Conservation (phyloP, 2,329 filamentous ascomycete genomes). For the Parafenestella ontariensis region DNA sequence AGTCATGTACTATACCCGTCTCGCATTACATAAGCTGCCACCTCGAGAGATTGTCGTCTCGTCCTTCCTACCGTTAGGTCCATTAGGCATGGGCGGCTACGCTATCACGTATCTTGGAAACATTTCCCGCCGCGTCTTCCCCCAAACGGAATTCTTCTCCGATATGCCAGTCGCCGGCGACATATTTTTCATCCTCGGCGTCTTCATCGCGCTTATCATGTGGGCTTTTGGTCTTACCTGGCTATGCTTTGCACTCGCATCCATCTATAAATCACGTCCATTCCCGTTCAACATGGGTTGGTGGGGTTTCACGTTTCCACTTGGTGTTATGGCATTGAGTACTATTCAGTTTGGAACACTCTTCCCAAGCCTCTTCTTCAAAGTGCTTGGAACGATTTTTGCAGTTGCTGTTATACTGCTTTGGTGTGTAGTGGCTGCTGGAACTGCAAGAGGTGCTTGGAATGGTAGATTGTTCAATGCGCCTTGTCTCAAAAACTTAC, state of each 20-base stretch:
- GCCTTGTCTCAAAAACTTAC: slow-evolving; percentile 56
- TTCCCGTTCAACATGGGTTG: slow-evolving; percentile 70
- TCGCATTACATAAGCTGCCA: slow-evolving; percentile 71
- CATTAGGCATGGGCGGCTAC: slow-evolving; percentile 71
- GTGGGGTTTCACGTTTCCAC: slow-evolving; percentile 68
- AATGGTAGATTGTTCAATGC: slow-evolving; percentile 62
- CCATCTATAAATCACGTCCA: slow-evolving; percentile 51
- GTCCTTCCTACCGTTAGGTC: slow-evolving; percentile 71
- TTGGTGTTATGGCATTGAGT: slow-evolving; percentile 63
- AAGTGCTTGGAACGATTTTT: slow-evolving; percentile 63
- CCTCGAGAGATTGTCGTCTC: slow-evolving; percentile 72
- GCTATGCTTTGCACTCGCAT: slow-evolving; percentile 62
- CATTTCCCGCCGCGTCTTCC: slow-evolving; percentile 53
- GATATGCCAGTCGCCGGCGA: slow-evolving; percentile 53
- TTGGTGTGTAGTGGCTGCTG: slow-evolving; percentile 62
- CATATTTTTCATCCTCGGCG: slow-evolving; percentile 64
- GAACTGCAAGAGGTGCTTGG: slow-evolving; percentile 58
- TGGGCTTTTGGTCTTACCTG: slow-evolving; percentile 65
- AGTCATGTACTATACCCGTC: slow-evolving; percentile 72
- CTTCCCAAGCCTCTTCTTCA: slow-evolving; percentile 63
- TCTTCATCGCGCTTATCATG: slow-evolving; percentile 61
- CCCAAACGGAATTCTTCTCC: slow-evolving; percentile 47
- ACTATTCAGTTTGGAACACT: slow-evolving; percentile 59
- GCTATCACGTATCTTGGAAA: slow-evolving; percentile 61
- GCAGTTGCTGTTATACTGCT: slow-evolving; percentile 60